Evolutionary conservation across 139 green algal species (phyloP), one percentile per base, ranked within the genome.

Genomic region (Micractinium sp.): DNA sequence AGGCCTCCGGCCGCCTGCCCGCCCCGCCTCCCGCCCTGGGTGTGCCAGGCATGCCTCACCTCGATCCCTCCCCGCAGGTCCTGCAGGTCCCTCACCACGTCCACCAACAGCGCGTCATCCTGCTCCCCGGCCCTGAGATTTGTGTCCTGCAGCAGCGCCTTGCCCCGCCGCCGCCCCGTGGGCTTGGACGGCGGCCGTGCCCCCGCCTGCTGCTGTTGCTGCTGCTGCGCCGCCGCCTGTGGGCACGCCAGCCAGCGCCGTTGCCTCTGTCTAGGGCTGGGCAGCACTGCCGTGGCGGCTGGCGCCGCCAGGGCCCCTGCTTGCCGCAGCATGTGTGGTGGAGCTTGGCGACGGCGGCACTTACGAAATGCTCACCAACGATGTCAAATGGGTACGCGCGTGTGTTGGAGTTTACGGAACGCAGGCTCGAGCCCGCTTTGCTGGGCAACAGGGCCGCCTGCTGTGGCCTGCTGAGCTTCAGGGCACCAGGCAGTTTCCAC

Each of bases 131-230:
- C 33, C 67, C 67, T 80, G 12, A 87, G 67, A 1, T 39, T 39
- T 16, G 56, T 38, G 29, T 87, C 83, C 23, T 41, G 27, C 7
- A 87, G 83, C 67, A 87, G 67, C 4, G 83, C 83, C 39, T 81
- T 80, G 67, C 83, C 83, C 1, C 83, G 83, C 25, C 83, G 71
- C 67, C 83, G 63, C 25, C 83, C 83, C 16, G 83, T 87, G 36
- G 38, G 66, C 83, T 87, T 87, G 38, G 38, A 0, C 36, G 82
- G 83, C 31, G 29, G 67, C 29, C 67, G 66, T 47, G 14, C 56
- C 20, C 33, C 33, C 41, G 39, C 33, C 63, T 79, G 61, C 36
- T 80, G 83, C 35, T 63, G 78, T 41, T 63, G 47, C 14, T 33
- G 47, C 29, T 27, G 29, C 78, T 27, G 14, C 78, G 78, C 27